Evolutionary conservation across 2,329 filamentous ascomycete genomes (phyloP), one percentile per base, ranked within the genome.

Genomic region (Didymella glomerata): DNA sequence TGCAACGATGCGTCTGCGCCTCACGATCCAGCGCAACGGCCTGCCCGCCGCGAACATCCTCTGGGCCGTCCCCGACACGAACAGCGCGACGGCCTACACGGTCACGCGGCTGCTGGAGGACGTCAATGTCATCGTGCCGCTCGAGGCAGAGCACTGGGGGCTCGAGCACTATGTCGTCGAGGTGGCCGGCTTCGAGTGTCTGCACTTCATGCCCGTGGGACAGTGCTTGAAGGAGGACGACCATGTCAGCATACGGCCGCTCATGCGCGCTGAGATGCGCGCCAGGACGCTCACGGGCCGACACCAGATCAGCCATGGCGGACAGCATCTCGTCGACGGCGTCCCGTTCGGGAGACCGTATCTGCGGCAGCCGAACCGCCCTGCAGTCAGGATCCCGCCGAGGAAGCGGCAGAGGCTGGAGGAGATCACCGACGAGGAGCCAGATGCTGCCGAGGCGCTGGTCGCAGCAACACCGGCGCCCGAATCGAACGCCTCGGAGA

Each of bases 101-200:
- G 83, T 97, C 60, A 85, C 90, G 28, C 87, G 90, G 66, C 85
- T 97, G 2, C 82, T 97, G 36, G 87, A 90, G 63, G 85, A 92
- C 61, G 82, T 97, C 66, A 93, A 96, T 77, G 86, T 91, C 42
- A 84, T 90, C 16, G 81, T 97, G 2, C 93, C 93, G 0, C 85
- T 98, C 0, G 93, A 97, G 79, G 88, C 88, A 56, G 83, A 84
- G 40, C 83, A 92, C 60, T 97, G 92, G 92, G 92, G 92, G 0
- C 79, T 97, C 3, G 93, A 97, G 70, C 92, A 97, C 74, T 98
- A 98, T 76, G 86, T 86, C 9, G 91, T 97, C 28, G 91, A 96
- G 76, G 83, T 97, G 3, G 80, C 78, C 18, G 87, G 85, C 45
- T 97, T 91, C 66, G 94, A 98, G 78, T 95, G 92, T 68, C 79